A percentile compares a stretch with the other conserved stretches of the same genome.
These are phyloP conservation scores for Lagenidium sp. DNA, from an alignment of 352 stramenopile species.

Conservation along the genomic window DNA sequence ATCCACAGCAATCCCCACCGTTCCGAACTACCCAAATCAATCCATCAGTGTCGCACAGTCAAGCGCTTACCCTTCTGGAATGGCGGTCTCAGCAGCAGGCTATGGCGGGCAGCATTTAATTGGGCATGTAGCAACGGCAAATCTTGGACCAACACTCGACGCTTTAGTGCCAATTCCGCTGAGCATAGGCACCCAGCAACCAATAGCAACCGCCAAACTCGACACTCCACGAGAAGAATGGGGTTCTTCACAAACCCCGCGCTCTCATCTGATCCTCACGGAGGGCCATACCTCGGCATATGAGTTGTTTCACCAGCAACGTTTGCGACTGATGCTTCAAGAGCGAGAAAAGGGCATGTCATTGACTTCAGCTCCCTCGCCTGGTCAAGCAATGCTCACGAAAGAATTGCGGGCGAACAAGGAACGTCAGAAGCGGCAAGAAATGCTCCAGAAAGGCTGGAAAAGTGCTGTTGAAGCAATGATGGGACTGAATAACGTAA, in stretches of 20 bases:
- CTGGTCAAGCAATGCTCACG: constrained; percentile 80
- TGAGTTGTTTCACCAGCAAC: constrained; percentile 82
- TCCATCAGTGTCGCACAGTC: too few relatives aligned
- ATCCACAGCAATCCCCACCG: too few relatives aligned
- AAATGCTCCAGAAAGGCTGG: constrained; percentile 86
- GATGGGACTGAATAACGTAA: constrained; percentile 62
- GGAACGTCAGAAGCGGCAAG: constrained; percentile 77
- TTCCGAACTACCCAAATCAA: too few relatives aligned
- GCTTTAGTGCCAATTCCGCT: too few relatives aligned
- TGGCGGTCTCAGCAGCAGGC: constrained; percentile 8
- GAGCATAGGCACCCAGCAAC: too few relatives aligned
- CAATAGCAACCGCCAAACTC: constrained; percentile 35
- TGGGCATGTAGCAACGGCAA: too few relatives aligned
- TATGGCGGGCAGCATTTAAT: constrained; percentile 6
- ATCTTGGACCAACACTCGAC: too few relatives aligned
- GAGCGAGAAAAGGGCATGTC: constrained; percentile 76
- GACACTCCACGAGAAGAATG: constrained; percentile 79
- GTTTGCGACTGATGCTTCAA: constrained; percentile 76
- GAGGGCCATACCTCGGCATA: constrained; percentile 77
- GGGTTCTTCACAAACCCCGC: constrained; percentile 78
- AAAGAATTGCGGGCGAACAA: constrained; percentile 86
- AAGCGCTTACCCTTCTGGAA: too few relatives aligned
- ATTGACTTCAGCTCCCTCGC: constrained; percentile 66
- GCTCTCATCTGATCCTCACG: constrained; percentile 73
- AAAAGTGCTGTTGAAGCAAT: constrained; percentile 81